These are phyloP conservation scores for Globisporangium megalacanthum DNA, from an alignment of 352 stramenopile genomes.

Conservation along the genomic window DNA sequence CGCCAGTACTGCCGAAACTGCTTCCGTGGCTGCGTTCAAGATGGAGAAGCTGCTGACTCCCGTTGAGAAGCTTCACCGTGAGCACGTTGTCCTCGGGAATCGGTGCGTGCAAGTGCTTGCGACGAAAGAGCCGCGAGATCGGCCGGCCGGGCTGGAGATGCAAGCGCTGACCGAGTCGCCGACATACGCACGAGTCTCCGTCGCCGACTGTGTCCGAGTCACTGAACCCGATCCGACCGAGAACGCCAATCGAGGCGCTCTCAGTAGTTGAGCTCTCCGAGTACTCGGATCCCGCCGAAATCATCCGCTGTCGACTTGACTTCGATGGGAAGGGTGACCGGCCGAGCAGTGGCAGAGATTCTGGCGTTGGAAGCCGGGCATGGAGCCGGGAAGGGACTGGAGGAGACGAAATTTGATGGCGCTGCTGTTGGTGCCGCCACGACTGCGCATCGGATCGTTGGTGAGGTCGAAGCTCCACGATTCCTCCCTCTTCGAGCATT, in stretches of 20 bases:
- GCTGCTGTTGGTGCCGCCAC: neutral
- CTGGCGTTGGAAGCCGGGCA: neutral
- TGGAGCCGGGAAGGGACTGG: neutral
- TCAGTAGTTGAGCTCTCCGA: neutral
- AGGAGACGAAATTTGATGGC: neutral
- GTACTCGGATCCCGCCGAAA: neutral
- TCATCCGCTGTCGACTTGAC: neutral
- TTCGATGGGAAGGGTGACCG: neutral
- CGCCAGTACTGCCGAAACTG: neutral
- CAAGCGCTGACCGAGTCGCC: constrained; percentile 7
- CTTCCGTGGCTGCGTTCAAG: neutral
- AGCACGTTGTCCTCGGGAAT: constrained; percentile 9
- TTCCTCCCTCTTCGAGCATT: neutral
- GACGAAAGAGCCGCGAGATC: constrained; percentile 4
- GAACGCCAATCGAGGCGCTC: neutral
- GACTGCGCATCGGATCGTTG: neutral
- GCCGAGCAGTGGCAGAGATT: neutral
- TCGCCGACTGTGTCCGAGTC: neutral
- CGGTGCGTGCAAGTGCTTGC: constrained; percentile 4
- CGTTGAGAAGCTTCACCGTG: constrained; percentile 2
- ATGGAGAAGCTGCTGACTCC: neutral
- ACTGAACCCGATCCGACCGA: neutral
- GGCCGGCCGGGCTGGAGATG: neutral
- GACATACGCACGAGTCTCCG: constrained; percentile 7
- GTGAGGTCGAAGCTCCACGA: neutral